Evolutionary conservation across 345 rosid genomes (phyloP).

Genomic region (Eucalyptus regnans): DNA sequence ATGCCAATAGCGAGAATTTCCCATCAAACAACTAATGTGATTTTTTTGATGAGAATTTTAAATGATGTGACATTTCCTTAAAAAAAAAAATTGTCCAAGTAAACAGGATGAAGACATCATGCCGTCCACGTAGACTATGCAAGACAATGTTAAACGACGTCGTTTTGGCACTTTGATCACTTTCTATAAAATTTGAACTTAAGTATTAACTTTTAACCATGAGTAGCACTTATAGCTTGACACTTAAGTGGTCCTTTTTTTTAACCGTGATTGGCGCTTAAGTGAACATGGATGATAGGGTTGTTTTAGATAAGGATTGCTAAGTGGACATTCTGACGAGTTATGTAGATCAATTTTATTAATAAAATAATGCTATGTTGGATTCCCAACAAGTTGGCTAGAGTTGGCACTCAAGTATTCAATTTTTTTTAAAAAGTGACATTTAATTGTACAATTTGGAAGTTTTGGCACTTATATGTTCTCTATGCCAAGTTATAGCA

Average conservation of each 20-base stretch:
- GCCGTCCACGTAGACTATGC: accelerated
- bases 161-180: no score
- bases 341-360: accelerated
- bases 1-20: accelerated
- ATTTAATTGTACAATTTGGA: accelerated
- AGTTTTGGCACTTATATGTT: accelerated
- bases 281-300: no score
- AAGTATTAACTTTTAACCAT: no score
- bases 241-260: no score
- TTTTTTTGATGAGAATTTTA: no score
- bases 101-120: accelerated
- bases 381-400: accelerated
- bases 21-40: no score
- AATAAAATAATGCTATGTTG: accelerated
- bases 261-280: accelerated
- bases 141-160: accelerated
- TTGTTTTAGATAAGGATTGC: accelerated
- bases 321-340: no score
- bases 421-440: no score
- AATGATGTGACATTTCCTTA: no score
- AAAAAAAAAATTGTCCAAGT: no score
- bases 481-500: no score
- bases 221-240: accelerated
- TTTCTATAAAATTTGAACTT: accelerated
- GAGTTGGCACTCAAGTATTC: no score